Evolutionary conservation across 495 filamentous ascomycete genomes (phyloP).

Genomic region (Podospora sp.): DNA sequence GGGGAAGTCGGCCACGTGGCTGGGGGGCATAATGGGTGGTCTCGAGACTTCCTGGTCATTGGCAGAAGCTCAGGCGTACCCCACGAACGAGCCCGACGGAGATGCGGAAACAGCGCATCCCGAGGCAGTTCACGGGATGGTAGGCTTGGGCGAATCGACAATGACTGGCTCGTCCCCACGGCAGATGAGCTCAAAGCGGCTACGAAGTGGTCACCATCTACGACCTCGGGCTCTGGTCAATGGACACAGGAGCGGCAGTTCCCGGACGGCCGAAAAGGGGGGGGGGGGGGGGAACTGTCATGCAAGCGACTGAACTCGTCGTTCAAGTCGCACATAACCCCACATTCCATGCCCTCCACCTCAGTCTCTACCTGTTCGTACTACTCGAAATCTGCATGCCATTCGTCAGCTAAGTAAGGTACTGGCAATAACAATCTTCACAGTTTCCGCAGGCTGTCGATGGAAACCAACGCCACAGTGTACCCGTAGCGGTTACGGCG

Average conservation of each 20-base stretch:
- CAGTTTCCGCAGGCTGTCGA: not conserved
- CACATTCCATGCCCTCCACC: not conserved
- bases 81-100: not conserved
- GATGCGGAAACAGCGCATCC: no score
- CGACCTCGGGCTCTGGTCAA: no score
- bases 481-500: not conserved
- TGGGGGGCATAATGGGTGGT: not conserved
- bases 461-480: not conserved
- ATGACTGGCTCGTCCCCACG: no score
- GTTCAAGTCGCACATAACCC: not conserved
- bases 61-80: not conserved
- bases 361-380: not conserved
- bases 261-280: no score
- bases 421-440: not conserved
- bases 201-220: no score
- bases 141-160: not conserved
- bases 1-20: not conserved
- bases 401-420: not conserved
- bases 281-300: no score
- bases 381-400: not conserved
- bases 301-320: not conserved
- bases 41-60: not conserved
- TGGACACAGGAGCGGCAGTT: no score
- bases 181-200: no score
- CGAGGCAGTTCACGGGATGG: not conserved